These are phyloP conservation scores for Ophiostoma pallidulum DNA, from an alignment of 2,329 filamentous ascomycete species.

Conservation along the genomic window DNA sequence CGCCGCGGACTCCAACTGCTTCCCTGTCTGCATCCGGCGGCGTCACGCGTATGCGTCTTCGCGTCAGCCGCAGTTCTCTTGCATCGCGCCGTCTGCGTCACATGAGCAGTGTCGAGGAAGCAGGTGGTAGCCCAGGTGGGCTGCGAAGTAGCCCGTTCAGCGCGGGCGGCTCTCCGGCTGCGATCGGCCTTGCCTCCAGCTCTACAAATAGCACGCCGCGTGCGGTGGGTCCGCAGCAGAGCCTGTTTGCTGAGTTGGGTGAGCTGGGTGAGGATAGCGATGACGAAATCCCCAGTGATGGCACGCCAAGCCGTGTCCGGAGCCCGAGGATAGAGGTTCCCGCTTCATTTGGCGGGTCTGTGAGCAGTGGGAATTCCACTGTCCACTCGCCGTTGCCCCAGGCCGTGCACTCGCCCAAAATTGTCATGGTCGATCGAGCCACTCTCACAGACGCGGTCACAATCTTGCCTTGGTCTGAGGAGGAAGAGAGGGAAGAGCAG, in stretches of 20 bases:
- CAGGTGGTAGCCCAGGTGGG: constrained; percentile 25
- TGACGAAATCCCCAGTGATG: constrained; percentile 53
- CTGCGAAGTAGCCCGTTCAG: constrained; percentile 43
- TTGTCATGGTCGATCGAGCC: constrained; percentile 49
- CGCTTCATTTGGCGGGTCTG: background rate
- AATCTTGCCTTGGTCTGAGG: constrained; percentile 20
- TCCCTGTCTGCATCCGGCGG: constrained; percentile 48
- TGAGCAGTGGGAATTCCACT: constrained; percentile 16
- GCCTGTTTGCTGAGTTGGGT: constrained; percentile 81
- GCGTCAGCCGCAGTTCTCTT: constrained; percentile 54
- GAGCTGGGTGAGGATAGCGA: constrained; percentile 63
- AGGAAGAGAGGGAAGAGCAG: constrained; percentile 4
- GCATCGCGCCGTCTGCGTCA: constrained; percentile 48
- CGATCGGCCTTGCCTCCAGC: constrained; percentile 33
- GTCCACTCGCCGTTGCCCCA: constrained; percentile 37
- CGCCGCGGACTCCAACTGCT: constrained; percentile 51
- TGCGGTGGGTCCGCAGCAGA: constrained; percentile 56
- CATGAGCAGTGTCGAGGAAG: constrained; percentile 49
- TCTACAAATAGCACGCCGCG: constrained; percentile 38
- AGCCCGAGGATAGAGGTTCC: constrained; percentile 39
- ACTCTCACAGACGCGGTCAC: constrained; percentile 53
- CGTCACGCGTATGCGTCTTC: constrained; percentile 52
- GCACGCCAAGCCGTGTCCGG: constrained; percentile 45
- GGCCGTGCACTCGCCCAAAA: constrained; percentile 40
- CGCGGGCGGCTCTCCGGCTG: constrained; percentile 10